Evolutionary conservation across 2,329 filamentous ascomycete genomes (phyloP).

Genomic region (Cladosporium phlei): DNA sequence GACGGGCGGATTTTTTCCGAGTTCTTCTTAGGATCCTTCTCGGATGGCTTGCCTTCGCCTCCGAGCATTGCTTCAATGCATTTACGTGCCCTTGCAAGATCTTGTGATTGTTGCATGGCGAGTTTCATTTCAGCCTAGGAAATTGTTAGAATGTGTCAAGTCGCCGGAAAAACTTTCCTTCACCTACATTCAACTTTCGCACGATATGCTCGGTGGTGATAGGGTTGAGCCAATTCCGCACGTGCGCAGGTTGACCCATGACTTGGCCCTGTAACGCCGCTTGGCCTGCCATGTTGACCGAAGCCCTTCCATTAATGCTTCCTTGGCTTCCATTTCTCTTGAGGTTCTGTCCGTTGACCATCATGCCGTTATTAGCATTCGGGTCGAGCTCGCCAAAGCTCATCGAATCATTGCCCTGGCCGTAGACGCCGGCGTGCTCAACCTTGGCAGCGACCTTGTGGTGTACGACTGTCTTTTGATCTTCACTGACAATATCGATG

Average conservation of each 20-base stretch:
- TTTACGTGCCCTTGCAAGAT: conserved; percentile 74
- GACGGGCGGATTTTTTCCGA: conserved; percentile 41
- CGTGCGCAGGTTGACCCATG: conserved; percentile 67
- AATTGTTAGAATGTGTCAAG: not conserved
- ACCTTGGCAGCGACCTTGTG: conserved; percentile 97
- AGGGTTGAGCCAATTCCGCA: conserved; percentile 80
- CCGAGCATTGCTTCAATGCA: conserved; percentile 74
- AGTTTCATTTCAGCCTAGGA: conserved; percentile 79
- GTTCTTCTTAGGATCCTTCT: conserved; percentile 46
- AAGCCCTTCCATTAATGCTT: conserved; percentile 55
- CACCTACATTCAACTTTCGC: conserved; percentile 73
- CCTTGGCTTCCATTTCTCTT: conserved; percentile 50
- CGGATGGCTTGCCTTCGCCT: conserved; percentile 52
- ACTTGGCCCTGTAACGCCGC: conserved; percentile 50
- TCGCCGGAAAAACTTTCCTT: not conserved
- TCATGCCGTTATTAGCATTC: conserved; percentile 64
- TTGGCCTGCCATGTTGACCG: conserved; percentile 52
- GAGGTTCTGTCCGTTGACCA: conserved; percentile 61
- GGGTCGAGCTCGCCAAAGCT: conserved; percentile 90
- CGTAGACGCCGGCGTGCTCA: conserved; percentile 84
- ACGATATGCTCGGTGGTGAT: conserved; percentile 93
- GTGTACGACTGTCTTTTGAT: conserved; percentile 96
- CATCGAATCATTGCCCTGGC: conserved; percentile 70
- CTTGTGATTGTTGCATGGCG: conserved; percentile 80
- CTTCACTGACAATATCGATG: conserved; percentile 97